phyloP scores from a whole-genome alignment of 176 grass and related monocot genomes.

The bread wheat (Triticum aestivum) region DNA sequence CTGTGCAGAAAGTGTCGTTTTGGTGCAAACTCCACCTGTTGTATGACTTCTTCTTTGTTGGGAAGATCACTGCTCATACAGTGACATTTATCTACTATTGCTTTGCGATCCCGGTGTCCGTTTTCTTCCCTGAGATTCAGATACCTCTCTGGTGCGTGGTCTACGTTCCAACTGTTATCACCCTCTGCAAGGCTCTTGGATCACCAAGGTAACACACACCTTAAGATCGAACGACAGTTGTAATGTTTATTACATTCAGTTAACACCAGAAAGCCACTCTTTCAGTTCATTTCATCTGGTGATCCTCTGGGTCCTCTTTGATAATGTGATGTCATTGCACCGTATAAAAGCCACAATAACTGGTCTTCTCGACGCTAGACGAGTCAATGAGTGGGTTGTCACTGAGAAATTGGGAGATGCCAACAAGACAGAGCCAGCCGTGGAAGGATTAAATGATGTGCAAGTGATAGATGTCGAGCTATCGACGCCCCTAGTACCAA shows the following conservation, averaged over 20 bases:
- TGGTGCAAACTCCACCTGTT: conserved; percentile 69
- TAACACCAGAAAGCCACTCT: background rate
- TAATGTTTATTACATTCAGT: background rate
- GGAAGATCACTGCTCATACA: conserved; percentile 64
- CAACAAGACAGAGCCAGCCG: conserved; percentile 60
- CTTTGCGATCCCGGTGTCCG: conserved; percentile 48
- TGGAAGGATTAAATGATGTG: conserved; percentile 32
- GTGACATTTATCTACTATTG: conserved; percentile 88
- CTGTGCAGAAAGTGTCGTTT: conserved; percentile 57
- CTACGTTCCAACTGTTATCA: conserved; percentile 51
- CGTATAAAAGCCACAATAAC: conserved; percentile 64
- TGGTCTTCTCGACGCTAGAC: conserved; percentile 66
- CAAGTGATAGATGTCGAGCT: conserved; percentile 47
- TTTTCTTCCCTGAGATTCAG: conserved; percentile 69
- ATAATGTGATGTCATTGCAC: conserved; percentile 92
- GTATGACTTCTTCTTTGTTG: conserved; percentile 85
- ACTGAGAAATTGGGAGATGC: conserved; percentile 77
- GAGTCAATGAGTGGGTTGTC: conserved; percentile 96
- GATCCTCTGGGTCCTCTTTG: conserved; percentile 80
- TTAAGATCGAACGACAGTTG: background rate
- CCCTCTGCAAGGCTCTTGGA: conserved; percentile 76
- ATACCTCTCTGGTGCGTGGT: conserved; percentile 70
- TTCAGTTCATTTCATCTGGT: conserved; percentile 91
- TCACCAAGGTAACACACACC: conserved; percentile 62
- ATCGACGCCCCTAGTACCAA: conserved; percentile 40